phyloP scores from a whole-genome alignment of 768 basidiomycete genomes.

The Lactifluus pinguis region DNA sequence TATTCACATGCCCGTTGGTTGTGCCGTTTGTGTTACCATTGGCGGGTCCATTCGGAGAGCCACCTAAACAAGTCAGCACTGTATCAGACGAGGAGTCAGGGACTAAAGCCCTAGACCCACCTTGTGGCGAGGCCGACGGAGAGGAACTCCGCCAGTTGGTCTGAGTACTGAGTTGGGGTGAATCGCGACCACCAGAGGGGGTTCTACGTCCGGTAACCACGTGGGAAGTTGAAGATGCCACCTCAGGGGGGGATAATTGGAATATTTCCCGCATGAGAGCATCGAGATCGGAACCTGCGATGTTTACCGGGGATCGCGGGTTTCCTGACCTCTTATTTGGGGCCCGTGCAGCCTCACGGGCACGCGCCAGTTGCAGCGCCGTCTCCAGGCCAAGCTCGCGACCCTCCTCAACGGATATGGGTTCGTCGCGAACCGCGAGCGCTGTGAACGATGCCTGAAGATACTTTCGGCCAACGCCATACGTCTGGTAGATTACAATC shows the following conservation, averaged over 20 bases:
- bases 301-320: neutral
- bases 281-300: constrained; percentile 5
- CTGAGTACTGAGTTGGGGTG: neutral
- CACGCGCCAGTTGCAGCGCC: constrained; percentile 39
- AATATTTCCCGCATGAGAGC: constrained; percentile 9
- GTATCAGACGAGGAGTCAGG: neutral
- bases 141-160: neutral
- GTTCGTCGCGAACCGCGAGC: constrained; percentile 42
- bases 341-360: constrained; percentile 35
- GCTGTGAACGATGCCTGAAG: constrained; percentile 44
- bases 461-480: constrained; percentile 38
- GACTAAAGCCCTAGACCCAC: constrained; percentile 5
- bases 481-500: constrained; percentile 46
- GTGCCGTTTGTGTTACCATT: neutral
- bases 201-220: neutral
- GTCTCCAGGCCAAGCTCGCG: constrained; percentile 47
- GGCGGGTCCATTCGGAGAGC: neutral
- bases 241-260: neutral
- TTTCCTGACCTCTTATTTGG: neutral
- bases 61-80: neutral
- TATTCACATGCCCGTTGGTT: neutral
- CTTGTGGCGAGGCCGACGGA: neutral
- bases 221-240: neutral
- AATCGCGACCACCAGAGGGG: neutral
- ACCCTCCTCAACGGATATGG: constrained; percentile 47